phyloP scores from a whole-genome alignment of 352 stramenopile genomes.

The Bremia lactucae region DNA sequence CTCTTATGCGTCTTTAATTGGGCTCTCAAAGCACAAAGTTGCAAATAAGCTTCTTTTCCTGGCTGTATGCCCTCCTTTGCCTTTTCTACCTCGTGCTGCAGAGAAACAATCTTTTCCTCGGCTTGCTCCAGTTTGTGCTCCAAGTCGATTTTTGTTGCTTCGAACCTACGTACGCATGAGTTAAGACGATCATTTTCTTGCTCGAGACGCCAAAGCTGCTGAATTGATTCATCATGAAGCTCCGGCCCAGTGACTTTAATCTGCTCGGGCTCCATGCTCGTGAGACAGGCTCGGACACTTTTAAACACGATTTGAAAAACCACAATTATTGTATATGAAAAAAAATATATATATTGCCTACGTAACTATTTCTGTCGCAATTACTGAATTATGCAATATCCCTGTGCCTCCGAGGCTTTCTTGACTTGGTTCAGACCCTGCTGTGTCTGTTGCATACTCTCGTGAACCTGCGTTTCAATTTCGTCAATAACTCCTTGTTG shows the following conservation, averaged over 20 bases:
- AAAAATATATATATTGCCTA: constrained; percentile 4
- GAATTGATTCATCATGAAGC: too few species aligned
- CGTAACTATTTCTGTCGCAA: background rate
- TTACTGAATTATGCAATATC: constrained; percentile 63
- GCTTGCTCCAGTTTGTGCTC: constrained; percentile 21
- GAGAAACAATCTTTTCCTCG: constrained; percentile 36
- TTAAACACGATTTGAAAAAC: too few species aligned
- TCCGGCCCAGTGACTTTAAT: too few species aligned
- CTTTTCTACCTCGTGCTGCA: constrained; percentile 1
- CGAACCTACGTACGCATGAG: background rate
- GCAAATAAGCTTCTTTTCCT: background rate
- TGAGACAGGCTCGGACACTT: constrained; percentile 2
- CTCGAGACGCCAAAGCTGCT: background rate
- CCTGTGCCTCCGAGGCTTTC: constrained; percentile 75
- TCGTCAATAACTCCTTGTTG: constrained; percentile 80
- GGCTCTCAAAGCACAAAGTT: constrained; percentile 1
- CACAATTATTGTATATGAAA: constrained; percentile 1
- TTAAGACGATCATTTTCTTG: background rate
- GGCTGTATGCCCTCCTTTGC: background rate
- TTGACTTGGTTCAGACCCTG: constrained; percentile 76
- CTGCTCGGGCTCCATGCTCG: background rate
- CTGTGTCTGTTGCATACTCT: constrained; percentile 75
- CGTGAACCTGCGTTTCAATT: constrained; percentile 78
- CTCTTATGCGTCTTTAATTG: constrained; percentile 5
- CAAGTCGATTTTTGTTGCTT: background rate